Evolutionary conservation across 73 alveolate species (phyloP).

Genomic region (Symbiodinium natans): DNA sequence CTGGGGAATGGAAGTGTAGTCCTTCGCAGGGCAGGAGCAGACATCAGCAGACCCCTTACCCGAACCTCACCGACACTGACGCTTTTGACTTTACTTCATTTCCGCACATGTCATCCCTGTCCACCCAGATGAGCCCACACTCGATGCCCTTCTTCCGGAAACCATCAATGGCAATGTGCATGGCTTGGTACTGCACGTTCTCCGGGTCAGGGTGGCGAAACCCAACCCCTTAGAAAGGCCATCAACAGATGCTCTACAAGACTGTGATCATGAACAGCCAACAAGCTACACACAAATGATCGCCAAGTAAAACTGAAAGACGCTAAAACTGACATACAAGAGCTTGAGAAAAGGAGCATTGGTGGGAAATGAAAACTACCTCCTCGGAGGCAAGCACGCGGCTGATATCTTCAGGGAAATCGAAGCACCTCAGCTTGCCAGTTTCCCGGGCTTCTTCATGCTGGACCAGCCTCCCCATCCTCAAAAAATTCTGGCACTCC

Average conservation of each 20-base stretch:
- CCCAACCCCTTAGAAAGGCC: neutral
- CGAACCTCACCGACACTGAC: neutral
- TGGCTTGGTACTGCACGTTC: neutral
- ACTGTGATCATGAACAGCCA: neutral
- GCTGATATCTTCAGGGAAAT: neutral
- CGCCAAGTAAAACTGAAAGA: neutral
- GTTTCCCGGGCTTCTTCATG: neutral
- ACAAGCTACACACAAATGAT: neutral
- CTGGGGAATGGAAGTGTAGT: slow-evolving; percentile 2
- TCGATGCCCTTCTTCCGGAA: neutral
- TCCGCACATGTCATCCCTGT: neutral
- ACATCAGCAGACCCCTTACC: too few species aligned
- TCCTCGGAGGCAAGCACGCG: neutral
- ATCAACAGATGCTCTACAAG: neutral
- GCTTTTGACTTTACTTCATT: neutral
- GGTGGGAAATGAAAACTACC: neutral
- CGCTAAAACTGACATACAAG: neutral
- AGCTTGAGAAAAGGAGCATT: neutral
- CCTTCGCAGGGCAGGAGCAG: too few species aligned
- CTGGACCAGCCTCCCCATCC: neutral
- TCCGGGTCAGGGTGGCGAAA: neutral
- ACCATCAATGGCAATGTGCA: neutral
- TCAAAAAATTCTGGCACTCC: neutral
- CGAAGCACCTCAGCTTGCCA: neutral
- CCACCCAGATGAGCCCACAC: neutral